These are phyloP conservation scores for Xylariales sp. DNA, from an alignment of 2,329 filamentous ascomycete genomes.

Conservation along the genomic window DNA sequence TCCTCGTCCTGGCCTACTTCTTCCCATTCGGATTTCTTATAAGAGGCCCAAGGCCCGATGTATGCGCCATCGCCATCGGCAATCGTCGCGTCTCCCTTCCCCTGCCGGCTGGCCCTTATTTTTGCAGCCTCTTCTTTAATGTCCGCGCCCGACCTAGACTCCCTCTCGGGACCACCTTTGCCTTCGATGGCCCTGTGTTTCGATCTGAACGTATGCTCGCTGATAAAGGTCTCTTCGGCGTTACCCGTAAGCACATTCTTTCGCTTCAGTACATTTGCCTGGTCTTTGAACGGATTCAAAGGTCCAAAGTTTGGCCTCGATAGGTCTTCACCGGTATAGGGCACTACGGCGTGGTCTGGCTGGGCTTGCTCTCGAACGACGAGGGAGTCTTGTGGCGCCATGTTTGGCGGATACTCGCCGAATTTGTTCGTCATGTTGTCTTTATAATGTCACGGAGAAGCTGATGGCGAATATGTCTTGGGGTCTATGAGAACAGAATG, in stretches of 20 bases:
- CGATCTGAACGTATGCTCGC: conserved; percentile 88
- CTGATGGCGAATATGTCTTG: background rate
- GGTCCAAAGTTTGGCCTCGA: conserved; percentile 75
- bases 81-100: conserved; percentile 84
- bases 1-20: conserved; percentile 79
- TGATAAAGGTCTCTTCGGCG: conserved; percentile 88
- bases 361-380: conserved; percentile 66
- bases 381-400: conserved; percentile 72
- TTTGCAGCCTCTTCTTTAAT: conserved; percentile 77
- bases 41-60: conserved; percentile 93
- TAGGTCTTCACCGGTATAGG: conserved; percentile 78
- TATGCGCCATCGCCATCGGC: conserved; percentile 91
- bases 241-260: conserved; percentile 87
- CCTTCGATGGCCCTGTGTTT: conserved; percentile 88
- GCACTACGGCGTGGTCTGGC: conserved; percentile 69
- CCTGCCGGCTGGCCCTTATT: conserved; percentile 80
- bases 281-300: conserved; percentile 78
- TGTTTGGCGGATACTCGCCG: conserved; percentile 73
- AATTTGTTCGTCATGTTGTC: conserved; percentile 66
- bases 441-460: background rate
- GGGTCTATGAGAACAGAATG: conserved; percentile 2
- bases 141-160: conserved; percentile 64
- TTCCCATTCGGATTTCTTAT: conserved; percentile 78
- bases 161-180: conserved; percentile 66
- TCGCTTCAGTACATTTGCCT: conserved; percentile 71